A percentile compares a stretch with the other conserved stretches of the same genome.
Evolutionary conservation across 2,329 filamentous ascomycete species (phyloP).

Genomic region (Microcyclospora tardicrescens): DNA sequence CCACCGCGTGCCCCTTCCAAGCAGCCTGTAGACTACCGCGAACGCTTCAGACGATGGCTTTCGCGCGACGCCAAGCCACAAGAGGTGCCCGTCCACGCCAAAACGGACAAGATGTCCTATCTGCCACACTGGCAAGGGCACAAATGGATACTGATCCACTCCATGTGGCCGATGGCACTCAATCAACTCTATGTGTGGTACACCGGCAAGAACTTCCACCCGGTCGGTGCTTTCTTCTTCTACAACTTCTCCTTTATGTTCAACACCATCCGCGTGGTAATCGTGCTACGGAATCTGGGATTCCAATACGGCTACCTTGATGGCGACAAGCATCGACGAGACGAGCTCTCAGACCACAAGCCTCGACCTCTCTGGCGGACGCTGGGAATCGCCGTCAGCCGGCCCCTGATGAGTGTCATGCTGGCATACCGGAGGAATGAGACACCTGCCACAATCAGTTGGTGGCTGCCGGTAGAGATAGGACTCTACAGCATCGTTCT

Average conservation of each 20-base stretch:
- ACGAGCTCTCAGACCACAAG: constrained; percentile 28
- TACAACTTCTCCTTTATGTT: constrained; percentile 30
- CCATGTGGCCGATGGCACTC: constrained; percentile 25
- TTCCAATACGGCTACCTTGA: constrained; percentile 31
- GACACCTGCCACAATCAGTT: constrained; percentile 16
- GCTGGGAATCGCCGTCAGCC: neutral
- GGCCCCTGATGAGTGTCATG: constrained; percentile 22
- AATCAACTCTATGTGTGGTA: constrained; percentile 25
- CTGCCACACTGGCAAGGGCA: constrained; percentile 25
- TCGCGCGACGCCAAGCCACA: too few species aligned
- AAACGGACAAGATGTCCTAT: constrained; percentile 31
- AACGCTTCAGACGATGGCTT: too few species aligned
- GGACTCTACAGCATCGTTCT: constrained; percentile 30
- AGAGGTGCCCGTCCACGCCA: constrained; percentile 24
- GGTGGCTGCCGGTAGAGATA: constrained; percentile 24
- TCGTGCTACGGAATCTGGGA: constrained; percentile 26
- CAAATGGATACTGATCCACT: constrained; percentile 29
- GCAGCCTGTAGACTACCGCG: too few species aligned
- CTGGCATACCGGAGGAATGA: constrained; percentile 17
- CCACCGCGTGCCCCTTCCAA: too few species aligned
- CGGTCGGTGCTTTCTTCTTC: constrained; percentile 23
- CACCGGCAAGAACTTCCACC: constrained; percentile 20
- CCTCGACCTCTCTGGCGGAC: neutral
- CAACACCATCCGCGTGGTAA: constrained; percentile 29
- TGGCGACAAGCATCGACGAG: constrained; percentile 32